phyloP scores from a whole-genome alignment of 1,284 basidiomycete genomes.

The Marasmius oreades region DNA sequence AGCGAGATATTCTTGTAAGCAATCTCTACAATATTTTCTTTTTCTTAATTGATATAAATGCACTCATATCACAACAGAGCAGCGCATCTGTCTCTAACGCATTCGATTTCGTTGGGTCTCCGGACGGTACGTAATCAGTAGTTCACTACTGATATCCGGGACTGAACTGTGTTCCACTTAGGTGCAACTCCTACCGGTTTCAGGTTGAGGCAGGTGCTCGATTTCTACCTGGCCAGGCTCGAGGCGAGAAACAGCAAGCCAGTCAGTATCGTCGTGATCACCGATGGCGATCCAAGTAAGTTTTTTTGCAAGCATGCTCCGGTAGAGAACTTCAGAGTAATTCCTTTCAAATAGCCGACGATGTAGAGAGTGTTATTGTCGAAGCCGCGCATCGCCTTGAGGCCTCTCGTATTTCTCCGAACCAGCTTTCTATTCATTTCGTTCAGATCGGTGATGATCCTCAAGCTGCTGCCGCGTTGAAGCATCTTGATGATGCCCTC shows the following conservation, averaged over 20 bases:
- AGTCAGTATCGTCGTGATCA: conserved; percentile 20
- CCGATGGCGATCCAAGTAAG: conserved; percentile 19
- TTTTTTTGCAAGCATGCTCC: too few species aligned
- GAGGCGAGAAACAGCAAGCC: conserved; percentile 17
- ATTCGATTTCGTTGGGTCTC: conserved; percentile 4
- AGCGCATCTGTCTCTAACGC: conserved; percentile 13
- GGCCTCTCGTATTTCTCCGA: background rate
- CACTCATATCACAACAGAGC: background rate
- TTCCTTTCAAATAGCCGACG: background rate
- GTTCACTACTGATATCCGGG: conserved; percentile 14
- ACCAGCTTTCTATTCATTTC: conserved; percentile 21
- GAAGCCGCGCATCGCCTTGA: background rate
- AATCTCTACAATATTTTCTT: background rate
- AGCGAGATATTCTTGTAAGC: conserved; percentile 4
- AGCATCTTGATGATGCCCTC: conserved; percentile 16
- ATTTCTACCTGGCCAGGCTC: conserved; percentile 13
- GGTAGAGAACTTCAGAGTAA: too few species aligned
- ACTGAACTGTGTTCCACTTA: background rate
- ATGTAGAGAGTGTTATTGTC: background rate
- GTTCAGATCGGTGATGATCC: conserved; percentile 30
- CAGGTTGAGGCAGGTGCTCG: conserved; percentile 13
- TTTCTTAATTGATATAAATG: background rate
- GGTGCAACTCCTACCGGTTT: conserved; percentile 17
- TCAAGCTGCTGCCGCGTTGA: conserved; percentile 20
- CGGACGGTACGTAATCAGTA: background rate